A percentile compares a stretch with the other conserved stretches of the same genome.
Evolutionary conservation across 2,329 filamentous ascomycete species (phyloP).

Genomic region (Juglanconis sp.): DNA sequence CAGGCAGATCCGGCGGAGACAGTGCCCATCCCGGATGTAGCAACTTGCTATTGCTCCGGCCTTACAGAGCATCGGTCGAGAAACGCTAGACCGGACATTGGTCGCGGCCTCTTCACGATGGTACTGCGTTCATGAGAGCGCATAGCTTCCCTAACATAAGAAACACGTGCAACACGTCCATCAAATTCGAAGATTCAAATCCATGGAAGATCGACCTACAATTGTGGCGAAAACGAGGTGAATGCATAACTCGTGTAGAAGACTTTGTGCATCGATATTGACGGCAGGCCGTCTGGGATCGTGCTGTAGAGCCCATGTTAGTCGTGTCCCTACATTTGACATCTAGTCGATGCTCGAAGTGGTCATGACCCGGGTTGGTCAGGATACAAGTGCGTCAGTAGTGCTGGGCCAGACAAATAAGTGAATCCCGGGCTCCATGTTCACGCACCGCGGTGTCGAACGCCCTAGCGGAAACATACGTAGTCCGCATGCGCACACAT

Average conservation of each 20-base stretch:
- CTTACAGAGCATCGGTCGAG: no score
- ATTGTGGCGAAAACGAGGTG: constrained; percentile 70
- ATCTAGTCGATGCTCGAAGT: background rate
- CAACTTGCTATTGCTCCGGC: no score
- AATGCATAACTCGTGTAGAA: constrained; percentile 85
- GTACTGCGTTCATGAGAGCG: no score
- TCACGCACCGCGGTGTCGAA: no score
- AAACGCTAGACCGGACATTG: no score
- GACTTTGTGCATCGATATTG: constrained; percentile 70
- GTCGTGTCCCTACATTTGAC: background rate
- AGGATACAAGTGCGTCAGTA: background rate
- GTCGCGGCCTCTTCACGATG: no score
- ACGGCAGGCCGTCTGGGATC: constrained; percentile 54
- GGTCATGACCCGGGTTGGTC: background rate
- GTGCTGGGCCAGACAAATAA: no score
- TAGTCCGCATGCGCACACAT: background rate
- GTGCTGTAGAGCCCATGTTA: background rate
- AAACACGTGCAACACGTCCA: no score
- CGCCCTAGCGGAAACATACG: no score
- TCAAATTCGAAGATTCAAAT: background rate
- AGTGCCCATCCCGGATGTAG: no score
- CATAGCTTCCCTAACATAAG: no score
- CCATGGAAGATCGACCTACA: constrained; percentile 34
- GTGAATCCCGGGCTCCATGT: no score
- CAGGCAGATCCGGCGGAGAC: background rate